Evolutionary conservation across 768 basidiomycete genomes (phyloP), one percentile per base, ranked within the genome.

Genomic region (Clathrus columnatus): DNA sequence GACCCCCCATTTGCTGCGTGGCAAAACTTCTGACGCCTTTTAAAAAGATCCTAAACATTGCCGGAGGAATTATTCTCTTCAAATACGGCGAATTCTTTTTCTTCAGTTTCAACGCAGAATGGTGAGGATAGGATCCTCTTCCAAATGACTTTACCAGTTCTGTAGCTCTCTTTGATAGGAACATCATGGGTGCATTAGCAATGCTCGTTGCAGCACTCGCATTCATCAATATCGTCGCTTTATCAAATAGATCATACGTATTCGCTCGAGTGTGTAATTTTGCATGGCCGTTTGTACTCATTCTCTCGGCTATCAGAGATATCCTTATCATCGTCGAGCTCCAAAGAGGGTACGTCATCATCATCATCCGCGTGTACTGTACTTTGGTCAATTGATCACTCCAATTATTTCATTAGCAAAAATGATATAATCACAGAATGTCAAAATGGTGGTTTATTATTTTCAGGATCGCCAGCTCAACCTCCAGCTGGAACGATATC

Each of bases 311-410:
- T 24, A 65, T 87, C 55, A 79, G 85, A 56, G 82, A 80, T 42
- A 82, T 83, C 64, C 64, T 85, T 58, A 87, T 87, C 81, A 83
- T 86, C 65, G 80, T 84, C 65, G 71, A 85, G 68, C 77, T 87
- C 57, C 75, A 84, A 64, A 77, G 83, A 66, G 81, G 36, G 36
- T 2, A 36, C 36, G 36, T n/a, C n/a, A n/a, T 36, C 36, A 11
- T 36, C 10, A n/a, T 36, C 7, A 11, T n/a, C 36, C 4, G 36
- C 36, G 10, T 36, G 36, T n/a, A 36, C 36, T 11, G 4, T 36
- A 11, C n/a, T 36, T 36, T 36, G 36, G 14, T 11, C 14, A 2
- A 36, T 36, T 11, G 36, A 36, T 36, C n/a, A n/a, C n/a, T n/a
- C n/a, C n/a, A n/a, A n/a, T n/a, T n/a, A n/a, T n/a, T n/a, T n/a